Conservation (phyloP, 345 rosid species). For the Hibiscus mutabilis region DNA sequence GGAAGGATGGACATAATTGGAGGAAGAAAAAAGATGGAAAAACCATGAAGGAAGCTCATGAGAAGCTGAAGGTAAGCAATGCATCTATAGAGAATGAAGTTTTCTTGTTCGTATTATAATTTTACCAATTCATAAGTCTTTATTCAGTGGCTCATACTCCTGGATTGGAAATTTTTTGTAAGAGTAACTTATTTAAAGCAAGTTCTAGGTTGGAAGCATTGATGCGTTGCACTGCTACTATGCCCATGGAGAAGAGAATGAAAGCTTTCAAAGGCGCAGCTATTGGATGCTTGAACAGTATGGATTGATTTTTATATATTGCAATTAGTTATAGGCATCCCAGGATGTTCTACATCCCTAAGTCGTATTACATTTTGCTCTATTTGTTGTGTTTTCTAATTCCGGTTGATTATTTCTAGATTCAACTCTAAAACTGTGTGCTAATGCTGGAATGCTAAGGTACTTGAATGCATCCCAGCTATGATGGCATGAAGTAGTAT, state of each 20-base stretch:
- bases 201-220: conserved; percentile 57
- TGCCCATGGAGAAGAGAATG: not conserved
- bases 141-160: not conserved
- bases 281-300: conserved; percentile 8
- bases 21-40: conserved; percentile 85
- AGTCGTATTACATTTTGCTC: not conserved
- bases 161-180: not conserved
- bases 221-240: not conserved
- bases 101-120: not conserved
- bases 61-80: conserved; percentile 63
- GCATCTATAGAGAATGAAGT: not conserved
- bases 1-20: conserved; percentile 98
- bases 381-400: too few relatives aligned
- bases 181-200: conserved; percentile 23
- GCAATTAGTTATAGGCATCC: not conserved
- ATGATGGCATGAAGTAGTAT: not conserved
- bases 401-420: not conserved
- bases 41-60: conserved; percentile 88
- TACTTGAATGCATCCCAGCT: not conserved
- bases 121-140: not conserved
- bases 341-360: not conserved
- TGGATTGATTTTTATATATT: not conserved
- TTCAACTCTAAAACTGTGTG: not conserved
- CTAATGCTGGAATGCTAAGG: not conserved
- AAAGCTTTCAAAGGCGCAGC: conserved; percentile 57